Base-by-base conservation (phyloP, 2,329 filamentous ascomycete genomes). In the Colletotrichum sp. region DNA sequence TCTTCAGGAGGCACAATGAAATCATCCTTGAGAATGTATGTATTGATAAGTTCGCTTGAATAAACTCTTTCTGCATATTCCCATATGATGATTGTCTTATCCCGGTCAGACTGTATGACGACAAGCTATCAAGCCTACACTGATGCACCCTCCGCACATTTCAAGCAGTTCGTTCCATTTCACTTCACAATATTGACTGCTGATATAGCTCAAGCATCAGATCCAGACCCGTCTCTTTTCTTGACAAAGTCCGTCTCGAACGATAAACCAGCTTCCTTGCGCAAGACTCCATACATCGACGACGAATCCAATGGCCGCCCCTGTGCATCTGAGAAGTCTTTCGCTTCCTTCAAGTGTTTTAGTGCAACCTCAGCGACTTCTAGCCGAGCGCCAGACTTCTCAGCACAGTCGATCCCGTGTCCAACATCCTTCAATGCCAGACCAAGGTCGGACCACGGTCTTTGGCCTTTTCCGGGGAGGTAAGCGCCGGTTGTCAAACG, bases 361-460 rank as follows among this genome's bases (percentile, higher is more conserved):
- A 90, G 78, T 7, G 84, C 87, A 28, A 88, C 79, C 70, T 89
- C 85, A 0, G 83, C 88, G 24, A 88, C 83, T 62, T 84, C 81
- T 18, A 90, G 77, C 22, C 77, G 82, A 26, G 85, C 78, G 0
- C 87, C 88, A 1, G 80, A 81, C 2, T 84, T 82, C 64, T 82
- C 81, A 2, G 88, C 89, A 32, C 85, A 84, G 8, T 81, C 80
- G 15, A 90, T 84, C 1, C 88, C 89, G 78, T 90, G 87, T 0
- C 86, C 84, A 0, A 90, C 88, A 77, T 91, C 89, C 74, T 91
- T 90, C 9, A 90, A 83, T 1, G 88, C 89, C 5, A 91, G 80
- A 26, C 86, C 84, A 5, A 91, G 74, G 48, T 88, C 88, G 1
- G 88, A 90, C 83, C 84, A 87, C 3, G 89, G 88, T 32, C 82